Evolutionary conservation across 1,284 basidiomycete genomes (phyloP).

Genomic region (Phellinidium pouzarii): DNA sequence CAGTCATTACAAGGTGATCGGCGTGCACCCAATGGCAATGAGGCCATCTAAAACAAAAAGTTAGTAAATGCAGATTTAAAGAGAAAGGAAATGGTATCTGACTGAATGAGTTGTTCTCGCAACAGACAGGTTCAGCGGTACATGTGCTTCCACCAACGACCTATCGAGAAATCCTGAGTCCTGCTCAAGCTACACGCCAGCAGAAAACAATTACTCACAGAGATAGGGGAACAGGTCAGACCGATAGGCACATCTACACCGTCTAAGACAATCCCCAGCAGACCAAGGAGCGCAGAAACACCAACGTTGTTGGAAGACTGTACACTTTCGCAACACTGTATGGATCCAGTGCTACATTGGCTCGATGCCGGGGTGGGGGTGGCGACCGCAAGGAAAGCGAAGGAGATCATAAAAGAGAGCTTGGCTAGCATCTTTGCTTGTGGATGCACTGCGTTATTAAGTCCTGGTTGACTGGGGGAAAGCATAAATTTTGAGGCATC

Average conservation of each 20-base stretch:
- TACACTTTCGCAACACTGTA: constrained; percentile 18
- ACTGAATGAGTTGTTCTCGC: constrained; percentile 9
- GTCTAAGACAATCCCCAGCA: constrained; percentile 11
- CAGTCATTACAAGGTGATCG: constrained; percentile 8
- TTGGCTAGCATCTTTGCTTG: neutral
- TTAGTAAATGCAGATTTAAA: neutral
- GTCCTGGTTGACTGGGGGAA: neutral
- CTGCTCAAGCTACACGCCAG: neutral
- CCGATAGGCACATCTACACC: constrained; percentile 5
- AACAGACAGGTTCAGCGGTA: constrained; percentile 8
- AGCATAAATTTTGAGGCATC: neutral
- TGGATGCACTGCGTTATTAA: neutral
- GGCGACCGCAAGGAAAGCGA: constrained; percentile 15
- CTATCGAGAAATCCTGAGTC: neutral
- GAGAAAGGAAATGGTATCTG: neutral
- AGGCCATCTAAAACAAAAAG: constrained; percentile 2
- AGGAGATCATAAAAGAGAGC: constrained; percentile 2
- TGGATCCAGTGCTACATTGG: constrained; percentile 17
- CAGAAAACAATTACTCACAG: neutral
- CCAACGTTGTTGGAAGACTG: neutral
- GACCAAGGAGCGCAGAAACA: constrained; percentile 1
- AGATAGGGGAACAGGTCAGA: constrained; percentile 6
- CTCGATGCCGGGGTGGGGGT: neutral
- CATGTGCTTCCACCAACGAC: neutral
- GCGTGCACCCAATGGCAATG: constrained; percentile 12